phyloP scores from a whole-genome alignment of 306 rosid genomes.

The Fragaria vesca region DNA sequence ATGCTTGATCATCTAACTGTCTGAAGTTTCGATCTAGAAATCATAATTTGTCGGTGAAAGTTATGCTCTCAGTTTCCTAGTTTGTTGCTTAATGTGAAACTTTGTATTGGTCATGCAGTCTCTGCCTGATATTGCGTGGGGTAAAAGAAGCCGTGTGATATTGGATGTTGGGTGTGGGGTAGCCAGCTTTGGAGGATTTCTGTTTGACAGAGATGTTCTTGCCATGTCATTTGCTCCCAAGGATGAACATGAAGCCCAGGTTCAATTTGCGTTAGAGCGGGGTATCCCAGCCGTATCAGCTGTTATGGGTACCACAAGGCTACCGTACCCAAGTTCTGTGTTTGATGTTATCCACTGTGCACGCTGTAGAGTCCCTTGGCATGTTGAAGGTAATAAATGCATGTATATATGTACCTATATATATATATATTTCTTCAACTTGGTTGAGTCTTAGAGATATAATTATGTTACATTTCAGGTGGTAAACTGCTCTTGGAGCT shows the following conservation, averaged over 20 bases:
- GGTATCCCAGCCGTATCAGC: constrained; percentile 85
- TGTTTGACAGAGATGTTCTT: constrained; percentile 76
- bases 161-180: constrained; percentile 92
- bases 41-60: background rate
- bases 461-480: constrained; percentile 43
- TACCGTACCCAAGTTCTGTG: constrained; percentile 70
- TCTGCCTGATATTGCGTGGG: constrained; percentile 73
- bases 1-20: background rate
- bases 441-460: constrained; percentile 14
- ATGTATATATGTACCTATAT: too few species aligned
- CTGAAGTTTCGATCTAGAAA: background rate
- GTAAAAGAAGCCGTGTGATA: constrained; percentile 79
- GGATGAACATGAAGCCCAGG: constrained; percentile 91
- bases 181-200: constrained; percentile 85
- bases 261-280: constrained; percentile 85
- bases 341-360: constrained; percentile 90
- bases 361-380: constrained; percentile 98
- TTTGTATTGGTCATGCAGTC: constrained; percentile 45
- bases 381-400: constrained; percentile 59
- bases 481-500: constrained; percentile 82
- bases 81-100: constrained; percentile 13
- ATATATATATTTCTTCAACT: too few species aligned
- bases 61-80: background rate
- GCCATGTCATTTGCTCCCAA: constrained; percentile 91
- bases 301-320: constrained; percentile 79